Base-by-base conservation (phyloP, 495 filamentous ascomycete species). In the Podospora anserina region DNA sequence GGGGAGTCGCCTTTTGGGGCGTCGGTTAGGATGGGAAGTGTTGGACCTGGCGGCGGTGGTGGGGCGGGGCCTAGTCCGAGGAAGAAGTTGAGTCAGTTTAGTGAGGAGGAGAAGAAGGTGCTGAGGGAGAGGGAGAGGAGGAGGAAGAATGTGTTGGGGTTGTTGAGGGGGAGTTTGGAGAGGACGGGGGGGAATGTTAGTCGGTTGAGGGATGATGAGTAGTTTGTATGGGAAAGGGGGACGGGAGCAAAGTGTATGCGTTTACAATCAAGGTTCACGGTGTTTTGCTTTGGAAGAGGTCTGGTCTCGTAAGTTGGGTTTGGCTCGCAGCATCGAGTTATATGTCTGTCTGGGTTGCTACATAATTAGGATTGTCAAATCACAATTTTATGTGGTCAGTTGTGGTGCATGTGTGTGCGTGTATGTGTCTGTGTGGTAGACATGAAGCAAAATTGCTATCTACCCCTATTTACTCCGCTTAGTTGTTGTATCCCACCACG, bases 31-130 rank as follows among this genome's bases (percentile, higher is more conserved):
- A 49, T 73, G 81, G 68, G 63, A 77, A 70, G 28, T 81, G 79
- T 69, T 73, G 65, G 68, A 75, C 64, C 64, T 78, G 67, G 71
- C 72, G 65, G 34, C 11, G 34, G 39, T 49, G 39, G 39, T 49
- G 39, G 5, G 7, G 39, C 1, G 34, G 34, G 34, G 11, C 23
- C 23, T 7, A 58, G 69, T 71, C 79, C 82, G 73, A 76, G 78
- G 77, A 89, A 81, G 85, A 93, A 78, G 80, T 75, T 78, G 68
- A 84, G 72, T 75, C 82, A 74, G 84, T 89, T 84, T 63, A 82
- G 72, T 20, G 73, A 81, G 26, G 77, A 78, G 55, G 85, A 87
- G 76, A 86, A 82, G 77, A 74, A 69, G 67, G 75, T 74, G 19
- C 66, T 85, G 26, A 86, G 84, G 75, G 44, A 67, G 64, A 69